Percentiles rank a stretch among this genome's conserved stretches.
These are phyloP conservation scores for Trypanosoma avium DNA, from an alignment of 208 protist genomes.

Conservation along the genomic window DNA sequence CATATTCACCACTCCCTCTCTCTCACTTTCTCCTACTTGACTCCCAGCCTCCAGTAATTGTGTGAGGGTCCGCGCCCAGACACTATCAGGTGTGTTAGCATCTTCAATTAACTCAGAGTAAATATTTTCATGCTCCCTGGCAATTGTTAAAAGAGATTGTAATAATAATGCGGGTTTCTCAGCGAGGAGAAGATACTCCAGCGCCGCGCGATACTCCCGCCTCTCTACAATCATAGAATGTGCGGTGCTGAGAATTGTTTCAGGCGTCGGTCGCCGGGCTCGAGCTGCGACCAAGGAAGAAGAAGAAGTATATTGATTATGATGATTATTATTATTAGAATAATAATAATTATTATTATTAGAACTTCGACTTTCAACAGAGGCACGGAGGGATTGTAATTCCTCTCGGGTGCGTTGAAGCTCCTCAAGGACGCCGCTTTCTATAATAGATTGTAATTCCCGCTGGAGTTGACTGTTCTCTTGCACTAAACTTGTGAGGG, in stretches of 20 bases:
- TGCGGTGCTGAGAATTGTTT: constrained; percentile 64
- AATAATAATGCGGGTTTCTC: constrained; percentile 45
- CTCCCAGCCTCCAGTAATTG: constrained; percentile 41
- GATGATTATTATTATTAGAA: no score
- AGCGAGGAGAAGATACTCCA: constrained; percentile 52
- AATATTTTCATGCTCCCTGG: constrained; percentile 20
- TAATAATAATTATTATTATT: no score
- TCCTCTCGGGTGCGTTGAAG: constrained; percentile 40
- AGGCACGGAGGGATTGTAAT: constrained; percentile 46
- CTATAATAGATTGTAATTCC: constrained; percentile 53
- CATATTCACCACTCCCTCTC: constrained; percentile 44
- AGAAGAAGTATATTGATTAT: background rate
- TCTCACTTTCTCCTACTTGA: constrained; percentile 32
- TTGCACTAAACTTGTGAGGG: constrained; percentile 47
- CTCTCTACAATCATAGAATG: constrained; percentile 45
- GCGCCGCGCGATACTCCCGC: constrained; percentile 31
- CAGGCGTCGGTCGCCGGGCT: constrained; percentile 35
- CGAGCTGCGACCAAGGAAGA: constrained; percentile 26
- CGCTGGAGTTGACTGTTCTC: constrained; percentile 67
- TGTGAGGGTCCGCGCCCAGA: constrained; percentile 51
- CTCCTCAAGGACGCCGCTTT: constrained; percentile 39
- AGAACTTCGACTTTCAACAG: constrained; percentile 6
- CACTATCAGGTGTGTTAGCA: constrained; percentile 30
- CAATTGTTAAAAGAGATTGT: constrained; percentile 43
- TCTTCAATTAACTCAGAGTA: constrained; percentile 50